phyloP scores from a whole-genome alignment of 1,284 basidiomycete species.

The Peniophora sp. region DNA sequence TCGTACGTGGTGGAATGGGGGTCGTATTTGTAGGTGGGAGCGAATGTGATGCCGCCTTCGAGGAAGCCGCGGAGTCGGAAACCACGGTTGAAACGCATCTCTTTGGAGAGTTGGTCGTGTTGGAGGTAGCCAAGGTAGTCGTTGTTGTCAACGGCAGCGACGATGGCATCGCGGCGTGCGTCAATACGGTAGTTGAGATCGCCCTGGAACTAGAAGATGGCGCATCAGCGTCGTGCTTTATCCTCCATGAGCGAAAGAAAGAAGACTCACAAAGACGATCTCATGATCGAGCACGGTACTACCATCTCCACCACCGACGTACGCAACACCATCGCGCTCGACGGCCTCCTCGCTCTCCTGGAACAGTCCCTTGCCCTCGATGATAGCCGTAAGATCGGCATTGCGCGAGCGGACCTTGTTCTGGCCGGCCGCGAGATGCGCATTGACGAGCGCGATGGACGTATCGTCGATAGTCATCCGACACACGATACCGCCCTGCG shows the following conservation, averaged over 20 bases:
- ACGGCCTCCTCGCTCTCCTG: slow-evolving; percentile 29
- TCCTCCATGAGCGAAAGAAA: too few relatives aligned
- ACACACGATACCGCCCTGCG: slow-evolving; percentile 82
- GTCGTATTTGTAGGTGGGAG: slow-evolving; percentile 98
- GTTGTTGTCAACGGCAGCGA: slow-evolving; percentile 57
- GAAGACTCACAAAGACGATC: too few relatives aligned
- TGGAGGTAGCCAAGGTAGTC: slow-evolving; percentile 59
- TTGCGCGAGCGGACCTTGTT: slow-evolving; percentile 77
- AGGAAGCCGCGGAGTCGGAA: slow-evolving; percentile 77
- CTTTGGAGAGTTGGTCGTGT: slow-evolving; percentile 87
- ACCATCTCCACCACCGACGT: slow-evolving; percentile 88
- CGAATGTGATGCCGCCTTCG: slow-evolving; percentile 78
- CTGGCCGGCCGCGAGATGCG: slow-evolving; percentile 94
- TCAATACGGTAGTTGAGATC: slow-evolving; percentile 95
- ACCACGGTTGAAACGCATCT: slow-evolving; percentile 83
- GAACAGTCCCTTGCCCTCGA: slow-evolving; percentile 77
- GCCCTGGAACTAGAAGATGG: slow-evolving; percentile 75
- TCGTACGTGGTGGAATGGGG: slow-evolving; percentile 75
- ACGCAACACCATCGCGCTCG: slow-evolving; percentile 51
- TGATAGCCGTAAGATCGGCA: slow-evolving; percentile 76
- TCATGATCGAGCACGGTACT: slow-evolving; percentile 95
- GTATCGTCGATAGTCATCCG: slow-evolving; percentile 90
- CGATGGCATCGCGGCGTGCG: slow-evolving; percentile 74
- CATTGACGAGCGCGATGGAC: slow-evolving; percentile 91
- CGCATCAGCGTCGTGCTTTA: too few relatives aligned